Percentiles rank a stretch among this genome's conserved stretches.
These are phyloP conservation scores for Paecilomyces sp. DNA, from an alignment of 2,329 filamentous ascomycete species.

Conservation along the genomic window DNA sequence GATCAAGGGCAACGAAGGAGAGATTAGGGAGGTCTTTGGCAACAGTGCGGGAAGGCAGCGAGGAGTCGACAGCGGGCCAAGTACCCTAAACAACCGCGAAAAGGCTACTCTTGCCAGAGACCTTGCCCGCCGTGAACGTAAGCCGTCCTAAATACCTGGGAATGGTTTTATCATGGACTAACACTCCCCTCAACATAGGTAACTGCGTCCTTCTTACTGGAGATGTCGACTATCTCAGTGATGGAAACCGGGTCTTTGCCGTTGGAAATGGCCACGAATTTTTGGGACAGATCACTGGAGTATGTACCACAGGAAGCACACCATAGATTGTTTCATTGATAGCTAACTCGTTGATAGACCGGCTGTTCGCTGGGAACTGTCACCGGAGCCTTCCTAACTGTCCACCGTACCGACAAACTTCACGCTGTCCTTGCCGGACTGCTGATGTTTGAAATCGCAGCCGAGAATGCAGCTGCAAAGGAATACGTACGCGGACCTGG, in stretches of 20 bases:
- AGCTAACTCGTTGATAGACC: constrained; percentile 38
- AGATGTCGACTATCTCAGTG: constrained; percentile 66
- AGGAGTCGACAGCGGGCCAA: constrained; percentile 71
- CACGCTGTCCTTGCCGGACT: constrained; percentile 65
- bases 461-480: constrained; percentile 56
- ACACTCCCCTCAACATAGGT: constrained; percentile 15
- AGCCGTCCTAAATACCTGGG: constrained; percentile 4
- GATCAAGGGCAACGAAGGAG: constrained; percentile 90
- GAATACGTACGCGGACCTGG: constrained; percentile 69
- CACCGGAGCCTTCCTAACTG: constrained; percentile 67
- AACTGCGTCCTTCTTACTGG: constrained; percentile 80
- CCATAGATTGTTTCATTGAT: not conserved
- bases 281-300: constrained; percentile 39
- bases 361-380: constrained; percentile 82
- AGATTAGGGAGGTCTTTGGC: constrained; percentile 68
- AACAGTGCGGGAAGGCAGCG: constrained; percentile 57
- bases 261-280: constrained; percentile 69
- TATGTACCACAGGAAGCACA: constrained; percentile 12
- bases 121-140: constrained; percentile 59
- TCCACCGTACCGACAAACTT: constrained; percentile 58
- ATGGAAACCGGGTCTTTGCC: constrained; percentile 60
- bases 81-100: constrained; percentile 46
- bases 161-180: not conserved
- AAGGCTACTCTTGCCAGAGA: constrained; percentile 56
- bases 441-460: constrained; percentile 70